Conservation (phyloP, 805 yeast genomes). For the Cyberlindnera suaveolens region DNA sequence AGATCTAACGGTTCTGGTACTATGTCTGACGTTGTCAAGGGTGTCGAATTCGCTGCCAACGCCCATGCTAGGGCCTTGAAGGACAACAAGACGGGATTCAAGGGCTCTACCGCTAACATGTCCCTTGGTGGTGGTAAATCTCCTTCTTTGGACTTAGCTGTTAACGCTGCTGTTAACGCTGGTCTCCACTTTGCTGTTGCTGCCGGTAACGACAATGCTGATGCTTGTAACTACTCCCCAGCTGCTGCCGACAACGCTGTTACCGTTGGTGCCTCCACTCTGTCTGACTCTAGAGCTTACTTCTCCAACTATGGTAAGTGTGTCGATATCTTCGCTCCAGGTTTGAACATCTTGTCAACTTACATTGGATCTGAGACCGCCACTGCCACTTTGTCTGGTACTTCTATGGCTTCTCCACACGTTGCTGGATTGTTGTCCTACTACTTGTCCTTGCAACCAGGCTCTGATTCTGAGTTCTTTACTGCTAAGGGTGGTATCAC, state of each 20-base stretch:
- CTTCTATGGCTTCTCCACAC: constrained; percentile 98
- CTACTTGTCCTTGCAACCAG: constrained; percentile 83
- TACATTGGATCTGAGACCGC: constrained; percentile 73
- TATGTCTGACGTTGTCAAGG: constrained; percentile 79
- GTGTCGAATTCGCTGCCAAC: constrained; percentile 78
- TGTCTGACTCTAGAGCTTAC: constrained; percentile 85
- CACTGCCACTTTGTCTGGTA: constrained; percentile 84
- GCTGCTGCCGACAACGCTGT: constrained; percentile 80
- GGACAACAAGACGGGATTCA: constrained; percentile 55
- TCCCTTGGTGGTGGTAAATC: constrained; percentile 93
- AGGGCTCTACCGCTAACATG: constrained; percentile 88
- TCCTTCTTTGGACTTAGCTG: constrained; percentile 80
- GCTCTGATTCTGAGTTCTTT: constrained; percentile 55
- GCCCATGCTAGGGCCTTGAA: constrained; percentile 52
- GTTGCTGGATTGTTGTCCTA: constrained; percentile 89
- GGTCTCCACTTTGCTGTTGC: constrained; percentile 94
- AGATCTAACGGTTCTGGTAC: constrained; percentile 79
- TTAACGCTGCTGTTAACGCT: constrained; percentile 80
- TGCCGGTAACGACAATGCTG: constrained; percentile 91
- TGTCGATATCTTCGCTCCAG: constrained; percentile 96
- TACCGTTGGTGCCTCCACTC: constrained; percentile 93
- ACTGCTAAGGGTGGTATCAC: constrained; percentile 48
- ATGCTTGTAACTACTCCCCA: constrained; percentile 90
- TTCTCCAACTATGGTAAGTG: constrained; percentile 95
- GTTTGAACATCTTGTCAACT: constrained; percentile 80